Conservation (phyloP, 305 asterid species). For the Fraxinus xanthoxyloides region DNA sequence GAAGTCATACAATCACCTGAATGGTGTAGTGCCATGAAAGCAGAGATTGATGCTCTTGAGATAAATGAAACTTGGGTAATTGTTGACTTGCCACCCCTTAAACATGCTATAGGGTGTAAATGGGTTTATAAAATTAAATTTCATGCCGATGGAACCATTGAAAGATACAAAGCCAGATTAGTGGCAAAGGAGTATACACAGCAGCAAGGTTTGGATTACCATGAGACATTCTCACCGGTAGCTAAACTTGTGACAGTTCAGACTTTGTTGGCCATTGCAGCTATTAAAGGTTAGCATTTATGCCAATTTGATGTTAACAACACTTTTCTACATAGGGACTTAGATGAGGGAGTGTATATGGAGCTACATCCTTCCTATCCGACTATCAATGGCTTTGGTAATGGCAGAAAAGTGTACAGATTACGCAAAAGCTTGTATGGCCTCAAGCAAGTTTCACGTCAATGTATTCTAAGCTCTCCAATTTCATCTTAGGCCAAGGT, state of each 20-base stretch:
- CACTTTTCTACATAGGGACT: neutral
- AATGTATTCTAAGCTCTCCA: neutral
- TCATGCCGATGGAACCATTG: neutral
- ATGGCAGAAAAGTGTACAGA: too few relatives aligned
- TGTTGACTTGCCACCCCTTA: neutral
- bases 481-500: neutral
- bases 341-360: neutral
- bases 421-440: neutral
- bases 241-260: neutral
- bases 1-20: neutral
- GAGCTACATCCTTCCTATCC: neutral
- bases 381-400: too few relatives aligned
- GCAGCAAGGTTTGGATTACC: neutral
- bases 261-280: too few relatives aligned
- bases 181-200: neutral
- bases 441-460: neutral
- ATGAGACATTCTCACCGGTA: neutral
- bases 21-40: neutral
- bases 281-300: too few relatives aligned
- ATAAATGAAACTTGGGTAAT: neutral
- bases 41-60: neutral
- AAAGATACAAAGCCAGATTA: neutral
- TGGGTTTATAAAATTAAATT: neutral
- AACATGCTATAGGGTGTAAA: neutral
- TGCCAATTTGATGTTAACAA: neutral